Evolutionary conservation across 2,329 filamentous ascomycete genomes (phyloP).

Genomic region (Zymoseptoria tritici): DNA sequence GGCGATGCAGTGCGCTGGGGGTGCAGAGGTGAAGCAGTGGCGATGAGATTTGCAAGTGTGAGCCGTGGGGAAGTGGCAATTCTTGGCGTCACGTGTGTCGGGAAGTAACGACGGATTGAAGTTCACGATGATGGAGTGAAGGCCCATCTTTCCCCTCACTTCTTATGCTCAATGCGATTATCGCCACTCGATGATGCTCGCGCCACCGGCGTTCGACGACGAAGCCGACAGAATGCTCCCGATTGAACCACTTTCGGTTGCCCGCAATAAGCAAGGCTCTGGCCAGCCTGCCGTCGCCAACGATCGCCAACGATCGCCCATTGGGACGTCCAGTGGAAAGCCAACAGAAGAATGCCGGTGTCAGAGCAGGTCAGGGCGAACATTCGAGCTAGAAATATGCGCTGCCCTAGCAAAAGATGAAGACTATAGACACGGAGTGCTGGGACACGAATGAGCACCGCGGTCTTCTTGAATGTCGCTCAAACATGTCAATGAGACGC

Average conservation of each 20-base stretch:
- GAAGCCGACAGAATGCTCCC: neutral
- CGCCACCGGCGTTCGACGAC: neutral
- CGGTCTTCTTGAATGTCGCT: no score
- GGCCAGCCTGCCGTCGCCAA: neutral
- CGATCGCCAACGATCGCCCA: neutral
- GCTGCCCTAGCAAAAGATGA: no score
- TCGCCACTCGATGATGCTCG: neutral
- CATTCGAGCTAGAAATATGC: no score
- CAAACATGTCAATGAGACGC: no score
- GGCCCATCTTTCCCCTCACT: neutral
- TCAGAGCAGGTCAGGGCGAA: no score
- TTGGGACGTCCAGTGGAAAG: neutral
- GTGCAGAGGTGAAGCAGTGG: neutral
- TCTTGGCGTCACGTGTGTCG: neutral
- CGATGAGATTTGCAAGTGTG: neutral
- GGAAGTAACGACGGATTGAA: neutral
- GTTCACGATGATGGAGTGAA: neutral
- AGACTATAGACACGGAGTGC: no score
- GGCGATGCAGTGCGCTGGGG: constrained; percentile 11
- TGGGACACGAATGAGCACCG: no score
- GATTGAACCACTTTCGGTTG: neutral
- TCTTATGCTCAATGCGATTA: neutral
- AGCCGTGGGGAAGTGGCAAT: neutral
- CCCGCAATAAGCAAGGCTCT: neutral
- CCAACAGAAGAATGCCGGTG: no score